Evolutionary conservation across 1,284 basidiomycete genomes (phyloP), one percentile per base, ranked within the genome.

Genomic region (Sporisorium iseilematis-ciliati): DNA sequence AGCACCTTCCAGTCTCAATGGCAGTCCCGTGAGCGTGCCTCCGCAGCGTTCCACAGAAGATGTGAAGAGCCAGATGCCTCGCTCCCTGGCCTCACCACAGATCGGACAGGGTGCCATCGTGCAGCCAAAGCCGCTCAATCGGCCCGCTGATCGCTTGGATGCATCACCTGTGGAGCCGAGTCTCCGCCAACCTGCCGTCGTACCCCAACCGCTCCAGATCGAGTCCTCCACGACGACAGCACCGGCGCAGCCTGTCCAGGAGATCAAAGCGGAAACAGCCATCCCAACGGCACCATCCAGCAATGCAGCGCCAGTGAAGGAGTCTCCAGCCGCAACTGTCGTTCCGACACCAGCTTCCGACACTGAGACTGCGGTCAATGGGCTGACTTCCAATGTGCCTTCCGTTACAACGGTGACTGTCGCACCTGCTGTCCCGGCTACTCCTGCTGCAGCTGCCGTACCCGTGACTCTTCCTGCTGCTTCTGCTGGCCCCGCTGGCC

Each of bases 1-100:
- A 23, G 57, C 73, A 14, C 53, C 62, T 25, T n/a, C 64, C 12
- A 54, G 62, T 42, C 61, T 65, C 26, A 65, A 69, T 20, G 68
- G 61, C 20, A 76, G 68, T 43, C 74, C 74, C 1, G 48, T 43
- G n/a, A 50, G 38, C 29, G 35, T 53, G n/a, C 23, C 46, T 6
- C 26, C 58, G 41, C 63, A 38, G 31, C 50, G 58, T 7, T 21
- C 45, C 7, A 38, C 57, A 26, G 60, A 64, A 2, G 56, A 63
- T 35, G 26, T 40, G 7, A 69, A 55, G 25, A 12, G 29, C 33
- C 56, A 50, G n/a, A 12, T 48, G 29, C 52, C 56, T 26, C 45
- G 50, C 18, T 20, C 48, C 23, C 8, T 16, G 20, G 42, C 33
- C 6, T 48, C 60, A 21, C 42, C 35, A 10, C 46, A 46, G 31